A percentile compares a stretch with the other conserved stretches of the same genome.
These are phyloP conservation scores for Euphorbia lathyris DNA, from an alignment of 345 rosid species.

Conservation along the genomic window DNA sequence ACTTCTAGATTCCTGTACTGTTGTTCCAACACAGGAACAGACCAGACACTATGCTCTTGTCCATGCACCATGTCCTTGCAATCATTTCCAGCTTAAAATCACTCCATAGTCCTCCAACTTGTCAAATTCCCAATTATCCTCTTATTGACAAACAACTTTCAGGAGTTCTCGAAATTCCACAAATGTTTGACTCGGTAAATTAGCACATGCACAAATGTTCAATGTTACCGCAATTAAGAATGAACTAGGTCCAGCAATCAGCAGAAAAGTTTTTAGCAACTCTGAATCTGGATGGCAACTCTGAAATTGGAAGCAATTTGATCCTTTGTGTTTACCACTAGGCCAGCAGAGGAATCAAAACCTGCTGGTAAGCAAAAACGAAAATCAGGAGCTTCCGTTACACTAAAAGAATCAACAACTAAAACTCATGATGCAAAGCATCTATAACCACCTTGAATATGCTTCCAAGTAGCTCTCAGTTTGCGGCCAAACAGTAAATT, in stretches of 20 bases:
- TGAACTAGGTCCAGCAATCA: conserved; percentile 17
- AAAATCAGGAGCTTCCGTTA: conserved; percentile 24
- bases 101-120: conserved; percentile 28
- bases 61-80: conserved; percentile 60
- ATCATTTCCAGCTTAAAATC: conserved; percentile 42
- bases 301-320: conserved; percentile 11
- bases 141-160: conserved; percentile 8
- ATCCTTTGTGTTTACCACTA: neutral
- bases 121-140: conserved; percentile 18
- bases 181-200: neutral
- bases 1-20: conserved; percentile 32
- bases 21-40: conserved; percentile 58
- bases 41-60: conserved; percentile 50
- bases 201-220: conserved; percentile 13
- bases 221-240: conserved; percentile 8
- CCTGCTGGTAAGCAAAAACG: conserved; percentile 32
- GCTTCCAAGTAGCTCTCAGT: conserved; percentile 1
- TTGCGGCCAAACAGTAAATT: conserved; percentile 10
- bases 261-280: conserved; percentile 9
- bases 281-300: neutral
- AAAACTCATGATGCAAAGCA: conserved; percentile 19
- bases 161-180: neutral
- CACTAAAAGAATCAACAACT: conserved; percentile 18
- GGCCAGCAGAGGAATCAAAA: conserved; percentile 18
- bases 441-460: conserved; percentile 5